Base-by-base conservation (phyloP, 306 rosid genomes). In the Ceratonia siliqua region DNA sequence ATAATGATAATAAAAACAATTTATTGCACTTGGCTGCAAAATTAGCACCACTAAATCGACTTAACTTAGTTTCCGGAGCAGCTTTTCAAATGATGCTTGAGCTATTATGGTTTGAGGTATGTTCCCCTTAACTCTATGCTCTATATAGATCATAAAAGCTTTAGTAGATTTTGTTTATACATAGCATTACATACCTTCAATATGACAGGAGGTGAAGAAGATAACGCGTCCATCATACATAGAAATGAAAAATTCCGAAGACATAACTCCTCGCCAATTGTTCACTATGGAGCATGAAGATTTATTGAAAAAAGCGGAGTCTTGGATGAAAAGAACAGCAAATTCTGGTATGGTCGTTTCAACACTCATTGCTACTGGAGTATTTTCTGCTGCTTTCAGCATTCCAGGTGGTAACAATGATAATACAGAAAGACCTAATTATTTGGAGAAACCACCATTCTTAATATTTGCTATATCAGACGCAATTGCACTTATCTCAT, bases 261-360 rank as follows among this genome's bases (percentile, higher is more conserved):
- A 62, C 2, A 45, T 72, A 70, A 82, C 88, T 28, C 84, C 91
- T 5, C 38, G 18, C 10, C 75, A 75, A 22, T 5, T 86, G 63
- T 89, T 89, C 48, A 25, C 33, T 0, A 59, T 28, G 10, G 75
- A 70, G 18, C 93, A 89, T 4, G 30, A 38, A 62, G 73, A 17
- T 1, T 18, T 89, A 17, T 17, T 78, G 36, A 9, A 15, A 21
- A 55, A 70, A 35, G 93, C 91, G 55, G 89, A 82, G 24, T 22
- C 68, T 8, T 89, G 93, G 93, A 86, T 77, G 62, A 81, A 80
- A 43, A 4, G 25, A 33, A 89, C 88, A n/a, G 78, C 91, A 0
- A 68, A 62, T 1, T 78, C 75, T 0, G 78, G 88, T 17, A 70
- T 82, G 76, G 58, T 89, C 3, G 81, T 84, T 20, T 78, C 93